Base-by-base conservation (phyloP, 2,329 filamentous ascomycete species). In the Penicillium nordicum region DNA sequence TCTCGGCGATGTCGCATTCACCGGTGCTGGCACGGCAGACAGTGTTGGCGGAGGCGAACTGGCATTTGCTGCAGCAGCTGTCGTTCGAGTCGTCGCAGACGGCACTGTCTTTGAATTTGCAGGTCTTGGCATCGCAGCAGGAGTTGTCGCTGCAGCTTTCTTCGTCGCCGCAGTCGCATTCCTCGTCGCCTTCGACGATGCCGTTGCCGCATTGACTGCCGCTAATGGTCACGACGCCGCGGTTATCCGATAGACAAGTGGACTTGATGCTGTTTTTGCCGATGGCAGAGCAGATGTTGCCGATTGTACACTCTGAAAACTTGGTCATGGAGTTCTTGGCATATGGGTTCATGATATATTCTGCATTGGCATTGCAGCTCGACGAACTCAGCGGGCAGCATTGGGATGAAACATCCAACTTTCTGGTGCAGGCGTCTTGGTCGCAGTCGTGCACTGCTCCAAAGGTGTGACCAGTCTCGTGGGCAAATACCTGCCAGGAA, bases 331-430 rank as follows among this genome's bases (percentile, higher is more conserved):
- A 83, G 9, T 79, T 72, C 12, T 82, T 83, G 1, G 93, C 94
- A 11, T 89, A 94, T 0, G 94, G 94, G 71, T 97, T 97, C 94
- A 99, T 99, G 74, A 99, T 92, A 76, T 86, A 99, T 57, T 82
- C 75, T n/a, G 84, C 87, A 41, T 81, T 78, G 23, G 94, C 94
- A 72, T 95, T 80, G 72, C 94, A 99, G 0, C 77, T 80, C 41
- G 59, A 72, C 9, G 78, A 68, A 64, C 81, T 88, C 8, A 96
- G 79, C 0, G 92, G 94, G 66, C 94, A 99, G 74, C 94, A 99
- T 69, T 86, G 82, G 41, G 86, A 84, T 1, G 84, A 78, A 53
- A 75, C 79, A 61, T 86, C 81, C 1, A 84, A 83, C 21, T 83
- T 80, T 57, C 90, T 81, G 7, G 69, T 66, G 70, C 93, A 97